phyloP scores from a whole-genome alignment of 306 rosid species.

The Cyclanthera cordifolia region DNA sequence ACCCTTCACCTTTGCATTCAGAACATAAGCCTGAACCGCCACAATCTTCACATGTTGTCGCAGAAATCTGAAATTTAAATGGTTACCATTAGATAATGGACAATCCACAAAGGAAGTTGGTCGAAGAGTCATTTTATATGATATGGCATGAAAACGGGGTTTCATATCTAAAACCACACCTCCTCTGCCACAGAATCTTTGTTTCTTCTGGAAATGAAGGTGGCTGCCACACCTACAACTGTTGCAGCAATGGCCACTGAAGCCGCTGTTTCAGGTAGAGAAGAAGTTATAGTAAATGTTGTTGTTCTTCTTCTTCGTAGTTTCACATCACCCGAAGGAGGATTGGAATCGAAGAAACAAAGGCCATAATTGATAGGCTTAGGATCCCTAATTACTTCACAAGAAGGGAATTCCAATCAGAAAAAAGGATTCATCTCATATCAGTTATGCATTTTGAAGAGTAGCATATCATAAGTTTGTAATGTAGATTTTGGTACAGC shows the following conservation, averaged over 20 bases:
- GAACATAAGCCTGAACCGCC: conserved; percentile 84
- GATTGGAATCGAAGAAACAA: conserved; percentile 7
- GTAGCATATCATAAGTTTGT: not conserved
- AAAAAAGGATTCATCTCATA: not conserved
- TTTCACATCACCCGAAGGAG: conserved; percentile 29
- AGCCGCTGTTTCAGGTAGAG: conserved; percentile 81
- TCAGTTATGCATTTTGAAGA: no score
- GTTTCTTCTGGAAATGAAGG: conserved; percentile 53
- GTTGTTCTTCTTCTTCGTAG: conserved; percentile 40
- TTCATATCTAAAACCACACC: conserved; percentile 25
- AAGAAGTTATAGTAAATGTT: conserved; percentile 25
- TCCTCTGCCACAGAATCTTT: conserved; percentile 39
- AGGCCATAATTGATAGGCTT: conserved; percentile 3
- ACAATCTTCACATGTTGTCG: conserved; percentile 53
- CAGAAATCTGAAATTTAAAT: conserved; percentile 37
- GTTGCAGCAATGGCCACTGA: conserved; percentile 71
- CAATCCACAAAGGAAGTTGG: conserved; percentile 2
- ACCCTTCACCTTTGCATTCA: conserved; percentile 93
- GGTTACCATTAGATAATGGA: not conserved
- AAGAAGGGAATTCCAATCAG: conserved; percentile 15
- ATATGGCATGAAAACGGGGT: not conserved
- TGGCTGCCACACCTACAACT: conserved; percentile 73
- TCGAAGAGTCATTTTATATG: not conserved
- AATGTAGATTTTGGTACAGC: not conserved
- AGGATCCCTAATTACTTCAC: conserved; percentile 14